Evolutionary conservation across 768 basidiomycete species (phyloP).

Genomic region (Lactarius hatsudake): DNA sequence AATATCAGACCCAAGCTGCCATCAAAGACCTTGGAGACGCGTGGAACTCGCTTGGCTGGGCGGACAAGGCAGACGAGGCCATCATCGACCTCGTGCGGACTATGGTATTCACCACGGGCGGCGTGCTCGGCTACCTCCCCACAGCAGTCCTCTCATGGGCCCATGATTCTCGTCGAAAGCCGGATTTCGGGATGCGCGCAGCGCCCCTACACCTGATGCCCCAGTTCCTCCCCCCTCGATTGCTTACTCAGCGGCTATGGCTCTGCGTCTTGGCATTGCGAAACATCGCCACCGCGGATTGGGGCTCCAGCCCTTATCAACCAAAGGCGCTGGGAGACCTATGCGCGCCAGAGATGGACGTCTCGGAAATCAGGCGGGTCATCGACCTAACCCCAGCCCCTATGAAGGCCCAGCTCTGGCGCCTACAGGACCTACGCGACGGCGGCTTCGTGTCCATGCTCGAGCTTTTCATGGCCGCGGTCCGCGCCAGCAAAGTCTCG

Average conservation of each 20-base stretch:
- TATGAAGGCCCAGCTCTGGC: constrained; percentile 15
- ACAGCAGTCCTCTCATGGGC: constrained; percentile 13
- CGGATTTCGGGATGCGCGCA: background rate
- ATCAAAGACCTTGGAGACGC: constrained; percentile 6
- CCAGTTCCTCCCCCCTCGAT: constrained; percentile 10
- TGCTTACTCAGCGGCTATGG: constrained; percentile 14
- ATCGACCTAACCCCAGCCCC: background rate
- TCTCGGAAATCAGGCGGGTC: constrained; percentile 7
- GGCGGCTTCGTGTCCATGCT: constrained; percentile 19
- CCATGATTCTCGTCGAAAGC: constrained; percentile 2
- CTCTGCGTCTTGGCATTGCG: constrained; percentile 10
- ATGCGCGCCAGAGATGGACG: constrained; percentile 6
- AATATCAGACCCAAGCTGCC: background rate
- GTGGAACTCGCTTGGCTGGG: constrained; percentile 21
- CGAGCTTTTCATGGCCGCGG: constrained; percentile 16
- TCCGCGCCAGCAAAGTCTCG: background rate
- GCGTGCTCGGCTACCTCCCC: constrained; percentile 15
- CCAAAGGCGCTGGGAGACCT: constrained; percentile 13
- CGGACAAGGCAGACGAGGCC: constrained; percentile 10
- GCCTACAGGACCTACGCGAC: constrained; percentile 17
- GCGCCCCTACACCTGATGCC: constrained; percentile 6
- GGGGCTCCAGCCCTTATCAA: background rate
- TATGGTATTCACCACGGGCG: constrained; percentile 9
- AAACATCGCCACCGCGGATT: background rate
- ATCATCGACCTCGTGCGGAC: constrained; percentile 9